phyloP scores from a whole-genome alignment of 768 basidiomycete genomes.

The Phlebiopsis flavidoalba region DNA sequence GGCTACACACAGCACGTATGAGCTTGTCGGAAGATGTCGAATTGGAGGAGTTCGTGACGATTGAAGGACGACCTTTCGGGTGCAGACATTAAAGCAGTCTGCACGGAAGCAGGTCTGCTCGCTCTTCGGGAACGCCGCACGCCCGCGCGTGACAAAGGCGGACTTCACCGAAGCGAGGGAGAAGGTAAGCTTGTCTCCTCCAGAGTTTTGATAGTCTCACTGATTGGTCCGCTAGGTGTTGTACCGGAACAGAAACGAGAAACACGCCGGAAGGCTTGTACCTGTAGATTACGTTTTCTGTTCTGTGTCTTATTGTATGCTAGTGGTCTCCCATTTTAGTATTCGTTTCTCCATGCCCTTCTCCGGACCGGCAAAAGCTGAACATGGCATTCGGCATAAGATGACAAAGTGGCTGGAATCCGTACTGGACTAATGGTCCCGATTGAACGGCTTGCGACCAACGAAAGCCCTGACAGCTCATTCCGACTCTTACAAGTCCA shows the following conservation, averaged over 20 bases:
- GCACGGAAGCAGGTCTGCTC: constrained; percentile 95
- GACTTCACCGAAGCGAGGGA: constrained; percentile 91
- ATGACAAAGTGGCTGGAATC: not conserved
- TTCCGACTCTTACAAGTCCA: constrained; percentile 18
- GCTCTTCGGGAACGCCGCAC: constrained; percentile 93
- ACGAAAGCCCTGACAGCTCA: constrained; percentile 48
- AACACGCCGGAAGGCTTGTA: constrained; percentile 88
- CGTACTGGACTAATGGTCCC: not conserved
- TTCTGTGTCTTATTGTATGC: not conserved
- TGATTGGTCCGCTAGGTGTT: constrained; percentile 47
- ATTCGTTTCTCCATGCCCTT: not conserved
- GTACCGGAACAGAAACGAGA: constrained; percentile 98
- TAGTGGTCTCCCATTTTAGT: not conserved
- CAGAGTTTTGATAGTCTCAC: constrained; percentile 5
- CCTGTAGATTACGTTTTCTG: constrained; percentile 42
- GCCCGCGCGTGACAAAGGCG: constrained; percentile 85
- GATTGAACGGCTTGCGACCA: constrained; percentile 16
- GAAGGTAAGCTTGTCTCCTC: constrained; percentile 53
- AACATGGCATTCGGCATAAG: not conserved
- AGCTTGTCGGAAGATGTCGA: constrained; percentile 84
- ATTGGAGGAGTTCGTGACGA: constrained; percentile 91
- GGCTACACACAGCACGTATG: constrained; percentile 94
- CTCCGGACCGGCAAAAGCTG: not conserved
- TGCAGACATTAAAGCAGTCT: constrained; percentile 98
- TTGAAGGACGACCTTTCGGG: constrained; percentile 95